Base-by-base conservation (phyloP, 441 rosid species). In the Pelargonium cotyledonis region DNA sequence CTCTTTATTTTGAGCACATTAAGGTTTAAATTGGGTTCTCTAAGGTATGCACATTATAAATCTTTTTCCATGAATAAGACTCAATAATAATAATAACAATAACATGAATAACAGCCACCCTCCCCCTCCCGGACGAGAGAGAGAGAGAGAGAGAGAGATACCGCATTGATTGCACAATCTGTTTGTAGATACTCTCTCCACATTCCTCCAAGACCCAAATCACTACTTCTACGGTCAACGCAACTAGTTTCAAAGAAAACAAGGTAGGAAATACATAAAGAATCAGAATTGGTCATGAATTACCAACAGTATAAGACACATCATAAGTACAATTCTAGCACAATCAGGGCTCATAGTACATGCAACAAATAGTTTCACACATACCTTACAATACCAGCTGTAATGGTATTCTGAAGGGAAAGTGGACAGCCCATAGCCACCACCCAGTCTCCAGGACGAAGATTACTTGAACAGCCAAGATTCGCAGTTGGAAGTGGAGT, bases 401-500 rank as follows among this genome's bases (percentile, higher is more conserved):
- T 93, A 18, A 93, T 74, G 8, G 98, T 89, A 69, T 90, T 93
- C 75, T 93, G 95, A 73, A 93, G 90, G 75, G 91, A 84, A 70
- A 88, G 91, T 16, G 96, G 98, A 73, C 92, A 89, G n/a, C 98
- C 98, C 78, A 90, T 61, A 49, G 98, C 89, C 69, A 90, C 62
- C 40, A 90, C 97, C 97, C 97, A 93, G 72, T 93, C 98, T 41
- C 98, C 97, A 65, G 97, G 95, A 72, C 92, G 90, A 79, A 93
- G 87, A 80, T 81, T 88, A 76, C 83, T 84, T 6, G 97, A 90
- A 60, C 81, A 82, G 64, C 98, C 97, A 86, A 90, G 88, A 61
- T 85, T 86, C 63, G 97, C 97, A 7, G 82, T 80, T 41, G 94
- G 97, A 55, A 90, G 81, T 64, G 98, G 91, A 43, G 85, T 82